A percentile compares a stretch with the other conserved stretches of the same genome.
These are phyloP conservation scores for Paramecium sonneborni DNA, from an alignment of 73 alveolate species.

Conservation along the genomic window DNA sequence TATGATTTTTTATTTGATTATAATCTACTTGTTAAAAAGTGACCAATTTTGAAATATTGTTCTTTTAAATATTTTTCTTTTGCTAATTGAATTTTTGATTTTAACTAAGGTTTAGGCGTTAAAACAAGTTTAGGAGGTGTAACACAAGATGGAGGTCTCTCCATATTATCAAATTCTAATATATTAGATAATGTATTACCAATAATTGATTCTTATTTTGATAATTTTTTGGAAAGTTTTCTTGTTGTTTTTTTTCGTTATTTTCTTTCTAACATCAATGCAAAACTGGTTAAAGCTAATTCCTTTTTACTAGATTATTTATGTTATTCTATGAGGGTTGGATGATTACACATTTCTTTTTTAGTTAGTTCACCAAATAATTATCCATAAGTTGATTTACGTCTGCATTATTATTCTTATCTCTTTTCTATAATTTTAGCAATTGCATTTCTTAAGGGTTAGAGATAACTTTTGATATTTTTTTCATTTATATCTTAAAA, in stretches of 20 bases:
- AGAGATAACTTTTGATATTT: not conserved
- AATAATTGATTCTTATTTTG: not conserved
- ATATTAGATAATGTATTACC: not conserved
- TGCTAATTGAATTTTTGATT: not conserved
- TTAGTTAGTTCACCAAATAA: not conserved
- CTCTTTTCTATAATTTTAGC: not conserved
- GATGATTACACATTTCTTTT: not conserved
- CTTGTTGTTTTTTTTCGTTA: not conserved
- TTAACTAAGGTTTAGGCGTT: not conserved
- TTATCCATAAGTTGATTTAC: slow-evolving; percentile 1
- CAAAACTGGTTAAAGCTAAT: not conserved
- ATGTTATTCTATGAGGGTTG: not conserved
- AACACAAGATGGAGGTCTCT: not conserved
- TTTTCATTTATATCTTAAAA: not conserved
- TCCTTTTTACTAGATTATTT: not conserved
- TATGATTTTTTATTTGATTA: not conserved
- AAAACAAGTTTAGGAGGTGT: not conserved
- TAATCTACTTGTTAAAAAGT: not conserved
- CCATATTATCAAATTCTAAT: slow-evolving; percentile 24
- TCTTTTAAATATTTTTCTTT: not conserved
- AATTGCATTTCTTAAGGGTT: not conserved
- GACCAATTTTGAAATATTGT: not conserved
- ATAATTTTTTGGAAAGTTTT: not conserved
- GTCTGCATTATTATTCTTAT: not conserved
- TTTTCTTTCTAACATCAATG: not conserved